A percentile compares a stretch with the other conserved stretches of the same genome.
Conservation (phyloP, 2,329 filamentous ascomycete species). For the Nemania serpens region DNA sequence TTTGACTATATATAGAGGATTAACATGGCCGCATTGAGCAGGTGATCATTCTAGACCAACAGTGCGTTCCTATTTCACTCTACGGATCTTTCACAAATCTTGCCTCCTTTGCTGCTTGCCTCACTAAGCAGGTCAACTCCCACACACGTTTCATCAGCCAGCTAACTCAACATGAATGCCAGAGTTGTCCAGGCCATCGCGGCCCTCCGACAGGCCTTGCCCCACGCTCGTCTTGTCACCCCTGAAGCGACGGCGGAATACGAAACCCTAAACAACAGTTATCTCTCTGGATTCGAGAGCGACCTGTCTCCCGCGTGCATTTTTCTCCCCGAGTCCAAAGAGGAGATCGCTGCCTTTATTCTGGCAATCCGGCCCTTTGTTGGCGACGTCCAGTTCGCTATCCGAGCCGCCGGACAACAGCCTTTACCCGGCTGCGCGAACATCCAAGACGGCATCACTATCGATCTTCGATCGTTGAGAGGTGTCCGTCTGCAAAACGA, state of each 20-base stretch:
- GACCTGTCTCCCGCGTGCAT: background rate
- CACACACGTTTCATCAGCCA: no score
- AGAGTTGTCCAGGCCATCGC: background rate
- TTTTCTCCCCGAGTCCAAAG: background rate
- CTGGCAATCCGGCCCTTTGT: background rate
- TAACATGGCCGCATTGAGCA: no score
- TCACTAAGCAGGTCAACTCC: no score
- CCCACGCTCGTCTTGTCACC: background rate
- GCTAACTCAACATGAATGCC: no score
- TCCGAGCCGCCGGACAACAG: constrained; percentile 6
- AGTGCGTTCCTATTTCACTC: no score
- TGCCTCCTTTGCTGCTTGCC: no score
- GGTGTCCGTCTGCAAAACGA: constrained; percentile 3
- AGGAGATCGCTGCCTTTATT: background rate
- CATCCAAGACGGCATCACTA: constrained; percentile 26
- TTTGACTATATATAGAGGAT: no score
- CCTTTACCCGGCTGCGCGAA: constrained; percentile 18
- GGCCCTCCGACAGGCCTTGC: background rate
- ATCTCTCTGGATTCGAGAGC: constrained; percentile 2
- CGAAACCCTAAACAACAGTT: background rate
- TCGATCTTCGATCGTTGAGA: background rate
- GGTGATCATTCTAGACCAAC: no score
- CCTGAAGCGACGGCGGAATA: constrained; percentile 1
- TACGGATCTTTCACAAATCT: no score
- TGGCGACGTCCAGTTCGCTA: background rate